These are phyloP conservation scores for Sphagnurus paluster DNA, from an alignment of 1,284 basidiomycete species.

Conservation along the genomic window DNA sequence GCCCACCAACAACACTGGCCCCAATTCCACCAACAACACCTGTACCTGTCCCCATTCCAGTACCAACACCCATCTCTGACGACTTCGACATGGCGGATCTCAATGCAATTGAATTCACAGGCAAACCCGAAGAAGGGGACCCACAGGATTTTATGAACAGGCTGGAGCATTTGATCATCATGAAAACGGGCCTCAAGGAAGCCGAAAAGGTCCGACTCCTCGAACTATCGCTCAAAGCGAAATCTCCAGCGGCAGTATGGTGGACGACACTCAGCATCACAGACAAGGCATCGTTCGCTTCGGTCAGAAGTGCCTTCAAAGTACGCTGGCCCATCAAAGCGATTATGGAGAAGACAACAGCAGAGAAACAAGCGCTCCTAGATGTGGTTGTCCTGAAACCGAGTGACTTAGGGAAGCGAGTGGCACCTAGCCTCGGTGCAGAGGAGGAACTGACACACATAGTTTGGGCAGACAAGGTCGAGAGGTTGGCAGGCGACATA, in stretches of 20 bases:
- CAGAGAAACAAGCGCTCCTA: background rate
- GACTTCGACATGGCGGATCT: background rate
- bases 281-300: background rate
- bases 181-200: too few species aligned
- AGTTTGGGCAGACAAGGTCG: slow-evolving; percentile 8
- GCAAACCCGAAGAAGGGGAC: too few species aligned
- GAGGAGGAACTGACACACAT: slow-evolving; percentile 6
- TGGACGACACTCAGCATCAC: background rate
- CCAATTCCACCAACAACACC: background rate
- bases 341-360: background rate
- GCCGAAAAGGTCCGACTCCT: too few species aligned
- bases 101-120: too few species aligned
- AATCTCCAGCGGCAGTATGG: background rate
- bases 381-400: background rate
- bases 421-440: background rate
- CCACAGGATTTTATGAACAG: too few species aligned
- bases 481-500: slow-evolving; percentile 1
- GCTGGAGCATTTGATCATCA: too few species aligned
- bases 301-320: background rate
- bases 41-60: background rate
- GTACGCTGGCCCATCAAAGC: background rate
- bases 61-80: background rate
- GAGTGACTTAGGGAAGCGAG: background rate
- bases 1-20: background rate
- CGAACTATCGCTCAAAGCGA: background rate